Percentiles rank a stretch among this genome's conserved stretches.
Conservation (phyloP, 495 filamentous ascomycete genomes). For the Penicillium odoratum region DNA sequence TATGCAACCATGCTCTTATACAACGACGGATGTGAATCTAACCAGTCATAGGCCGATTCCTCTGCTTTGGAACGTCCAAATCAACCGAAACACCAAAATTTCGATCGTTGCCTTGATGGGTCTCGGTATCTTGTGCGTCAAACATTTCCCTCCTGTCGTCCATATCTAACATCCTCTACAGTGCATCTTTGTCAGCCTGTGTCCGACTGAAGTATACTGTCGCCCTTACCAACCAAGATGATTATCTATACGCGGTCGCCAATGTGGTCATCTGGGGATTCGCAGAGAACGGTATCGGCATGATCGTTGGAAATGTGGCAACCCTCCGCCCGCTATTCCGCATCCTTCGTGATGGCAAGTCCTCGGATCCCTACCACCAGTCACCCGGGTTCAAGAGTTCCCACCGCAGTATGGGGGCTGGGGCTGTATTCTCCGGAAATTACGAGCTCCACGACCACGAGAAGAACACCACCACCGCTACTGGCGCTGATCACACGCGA, state of each 20-base stretch:
- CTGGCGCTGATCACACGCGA: neutral
- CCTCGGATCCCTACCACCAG: constrained; percentile 16
- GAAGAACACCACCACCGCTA: constrained; percentile 12
- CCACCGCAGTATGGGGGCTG: constrained; percentile 6
- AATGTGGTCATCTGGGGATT: constrained; percentile 32
- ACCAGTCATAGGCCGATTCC: constrained; percentile 35
- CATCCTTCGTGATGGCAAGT: constrained; percentile 20
- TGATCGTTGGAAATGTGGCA: constrained; percentile 30
- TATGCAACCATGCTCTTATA: constrained; percentile 22
- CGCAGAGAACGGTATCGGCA: constrained; percentile 30
- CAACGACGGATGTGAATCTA: constrained; percentile 1
- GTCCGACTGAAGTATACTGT: constrained; percentile 30
- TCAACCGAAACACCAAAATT: constrained; percentile 45
- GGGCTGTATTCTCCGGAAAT: constrained; percentile 9
- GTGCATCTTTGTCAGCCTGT: constrained; percentile 26
- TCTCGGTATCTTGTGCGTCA: constrained; percentile 46
- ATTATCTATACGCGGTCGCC: constrained; percentile 24
- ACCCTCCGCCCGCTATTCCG: constrained; percentile 31
- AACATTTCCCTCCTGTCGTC: neutral
- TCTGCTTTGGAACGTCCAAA: constrained; percentile 50
- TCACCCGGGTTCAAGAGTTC: constrained; percentile 9
- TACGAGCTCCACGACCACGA: constrained; percentile 19
- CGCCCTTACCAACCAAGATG: constrained; percentile 18
- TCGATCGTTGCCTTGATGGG: constrained; percentile 50
- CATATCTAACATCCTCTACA: neutral